Evolutionary conservation across 441 rosid genomes (phyloP), one percentile per base, ranked within the genome.

Genomic region (Arabidopsis hybrid): DNA sequence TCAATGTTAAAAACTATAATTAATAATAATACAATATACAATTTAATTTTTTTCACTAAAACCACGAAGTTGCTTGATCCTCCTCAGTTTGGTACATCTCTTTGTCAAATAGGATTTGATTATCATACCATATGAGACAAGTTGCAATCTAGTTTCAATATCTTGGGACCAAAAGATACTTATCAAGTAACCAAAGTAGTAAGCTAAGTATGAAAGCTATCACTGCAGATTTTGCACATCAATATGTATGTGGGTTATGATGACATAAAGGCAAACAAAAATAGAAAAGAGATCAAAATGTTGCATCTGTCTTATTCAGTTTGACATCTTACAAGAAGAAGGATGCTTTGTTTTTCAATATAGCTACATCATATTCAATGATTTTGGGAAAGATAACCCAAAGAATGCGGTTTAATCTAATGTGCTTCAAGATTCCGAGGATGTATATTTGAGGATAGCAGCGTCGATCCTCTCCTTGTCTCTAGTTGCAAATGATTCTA

Each of bases 401-500:
- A 1, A 74, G 10, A 34, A 1, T 21, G 13, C 8, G 40, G 52
- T 69, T 70, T 51, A 64, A 18, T 64, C 49, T 4, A 51, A 35
- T 55, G 79, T 53, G 53, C 32, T 39, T 49, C 58, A 71, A 65
- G 71, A 71, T 36, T 67, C 55, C 0, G 55, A 59, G 55, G 83
- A 59, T 3, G 83, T 67, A 78, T 90, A 86, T 78, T 88, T 90
- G 61, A 52, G 79, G 83, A 95, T 90, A 67, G 99, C 84, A 58
- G 87, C 86, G 45, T 56, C 80, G 32, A 90, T 88, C 78, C 88
- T 87, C 80, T 87, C 93, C 75, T 86, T 95, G 83, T 90, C 97
- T 83, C 97, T 85, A 46, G 97, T 92, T 5, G 97, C 82, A 71
- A 92, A 92, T 69, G 97, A 87, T 83, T 92, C 97, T 83, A 92